Percentiles rank a stretch among this genome's conserved stretches.
These are phyloP conservation scores for Phialophora tarda DNA, from an alignment of 2,329 filamentous ascomycete genomes.

Conservation along the genomic window DNA sequence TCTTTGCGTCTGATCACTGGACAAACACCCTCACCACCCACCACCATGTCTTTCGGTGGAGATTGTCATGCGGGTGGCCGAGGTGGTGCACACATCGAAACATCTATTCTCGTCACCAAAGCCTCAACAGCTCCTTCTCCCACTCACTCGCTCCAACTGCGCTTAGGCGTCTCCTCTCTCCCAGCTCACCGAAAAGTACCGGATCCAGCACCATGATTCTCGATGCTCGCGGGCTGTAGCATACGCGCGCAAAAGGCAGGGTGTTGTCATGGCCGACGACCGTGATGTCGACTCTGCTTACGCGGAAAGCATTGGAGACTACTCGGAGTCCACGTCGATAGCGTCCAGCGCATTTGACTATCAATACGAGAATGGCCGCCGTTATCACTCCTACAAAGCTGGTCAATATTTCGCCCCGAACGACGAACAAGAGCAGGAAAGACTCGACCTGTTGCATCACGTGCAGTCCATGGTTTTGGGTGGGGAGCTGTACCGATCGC, in stretches of 20 bases:
- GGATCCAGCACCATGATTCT: neutral
- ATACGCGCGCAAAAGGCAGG: neutral
- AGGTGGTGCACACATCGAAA: neutral
- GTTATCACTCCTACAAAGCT: conserved; percentile 39
- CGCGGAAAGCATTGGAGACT: conserved; percentile 27
- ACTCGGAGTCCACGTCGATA: conserved; percentile 36
- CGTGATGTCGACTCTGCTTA: conserved; percentile 32
- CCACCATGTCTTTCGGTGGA: neutral
- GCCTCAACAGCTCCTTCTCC: neutral
- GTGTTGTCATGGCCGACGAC: conserved; percentile 19
- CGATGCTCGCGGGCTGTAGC: neutral
- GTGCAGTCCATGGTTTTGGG: conserved; percentile 51
- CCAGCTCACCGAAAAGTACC: neutral
- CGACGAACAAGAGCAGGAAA: conserved; percentile 47
- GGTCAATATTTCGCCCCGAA: conserved; percentile 43
- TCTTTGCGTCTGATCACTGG: neutral
- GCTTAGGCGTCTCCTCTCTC: no score
- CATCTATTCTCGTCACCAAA: neutral
- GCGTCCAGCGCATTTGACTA: conserved; percentile 44
- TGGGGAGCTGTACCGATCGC: conserved; percentile 37
- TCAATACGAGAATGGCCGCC: conserved; percentile 44
- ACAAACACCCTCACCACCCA: neutral
- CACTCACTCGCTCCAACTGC: neutral
- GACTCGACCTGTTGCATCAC: conserved; percentile 43
- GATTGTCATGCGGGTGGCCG: neutral